Evolutionary conservation across 2,329 filamentous ascomycete species (phyloP), one percentile per base, ranked within the genome.

Genomic region (Ophiostoma novo-ulmi): DNA sequence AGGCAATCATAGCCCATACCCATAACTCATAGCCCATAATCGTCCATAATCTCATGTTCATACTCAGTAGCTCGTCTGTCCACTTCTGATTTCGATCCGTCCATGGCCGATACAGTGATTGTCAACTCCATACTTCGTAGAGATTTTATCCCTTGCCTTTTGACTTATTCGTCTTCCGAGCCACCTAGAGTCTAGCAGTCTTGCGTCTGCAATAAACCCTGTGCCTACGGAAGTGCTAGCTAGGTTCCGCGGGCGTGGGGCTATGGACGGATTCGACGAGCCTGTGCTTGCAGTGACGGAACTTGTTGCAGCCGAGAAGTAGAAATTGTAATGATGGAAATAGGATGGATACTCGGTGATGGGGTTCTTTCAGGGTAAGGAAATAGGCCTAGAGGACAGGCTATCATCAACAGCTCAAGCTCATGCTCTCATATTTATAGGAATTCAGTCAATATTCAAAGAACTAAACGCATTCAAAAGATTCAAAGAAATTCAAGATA

Each of bases 201-300:
- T 31, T 31, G 31, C 2, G 31, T 31, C 31, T 31, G 31, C 31
- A 31, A 31, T 31, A 31, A 22, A n/a, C 44, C 44, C 26, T 35
- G 58, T 63, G 52, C 38, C 44, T n/a, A 7, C 58, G 58, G 58
- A 63, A 63, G 58, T 63, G 35, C 58, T 35, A 63, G 58, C 26
- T 7, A 63, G 22, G 58, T 63, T 63, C 58, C 58, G 58, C 58
- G 58, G 44, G 58, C 58, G 58, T 26, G 26, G 58, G 58, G 58
- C 58, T 63, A 35, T 20, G 58, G 58, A 63, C 26, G 13, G 58
- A 35, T 36, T 63, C 26, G 58, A 36, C 14, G 58, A 22, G 44
- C 44, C 26, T 35, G 26, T 26, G 22, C 52, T 20, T 58, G 22
- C 26, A 58, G n/a, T 31, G 52, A 17, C 22, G 52, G 52, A 58